phyloP scores from a whole-genome alignment of 768 basidiomycete genomes.

The Boletus sp. region DNA sequence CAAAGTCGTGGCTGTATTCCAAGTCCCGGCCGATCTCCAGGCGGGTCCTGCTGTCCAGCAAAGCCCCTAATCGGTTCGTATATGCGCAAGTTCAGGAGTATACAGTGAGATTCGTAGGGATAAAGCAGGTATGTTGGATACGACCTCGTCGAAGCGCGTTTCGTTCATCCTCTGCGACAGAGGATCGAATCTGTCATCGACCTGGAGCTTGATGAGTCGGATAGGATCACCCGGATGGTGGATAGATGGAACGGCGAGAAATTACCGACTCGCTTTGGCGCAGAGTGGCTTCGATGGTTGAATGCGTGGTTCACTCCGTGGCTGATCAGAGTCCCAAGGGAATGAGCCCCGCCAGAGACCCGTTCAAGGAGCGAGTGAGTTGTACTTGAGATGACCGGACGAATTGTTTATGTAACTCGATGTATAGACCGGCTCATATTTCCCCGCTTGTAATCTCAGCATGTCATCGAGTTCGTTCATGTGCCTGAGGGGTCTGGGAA shows the following conservation, averaged over 20 bases:
- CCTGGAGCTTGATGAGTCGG: too few species aligned
- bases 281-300: background rate
- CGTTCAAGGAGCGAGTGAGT: background rate
- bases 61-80: background rate
- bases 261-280: background rate
- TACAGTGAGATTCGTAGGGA: too few species aligned
- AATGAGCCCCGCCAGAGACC: too few species aligned
- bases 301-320: background rate
- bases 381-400: background rate
- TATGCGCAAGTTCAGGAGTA: too few species aligned
- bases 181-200: too few species aligned
- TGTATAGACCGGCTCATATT: background rate
- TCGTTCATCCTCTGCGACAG: too few species aligned
- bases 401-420: background rate
- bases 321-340: background rate
- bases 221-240: too few species aligned
- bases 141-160: too few species aligned
- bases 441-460: background rate
- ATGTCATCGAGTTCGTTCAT: background rate
- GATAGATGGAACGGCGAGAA: background rate
- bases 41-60: slow-evolving; percentile 25
- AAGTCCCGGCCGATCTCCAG: slow-evolving; percentile 48
- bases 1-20: slow-evolving; percentile 31
- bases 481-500: background rate
- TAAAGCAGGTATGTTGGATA: too few species aligned